Evolutionary conservation across 1,284 basidiomycete species (phyloP).

Genomic region (Boletus calvinii): DNA sequence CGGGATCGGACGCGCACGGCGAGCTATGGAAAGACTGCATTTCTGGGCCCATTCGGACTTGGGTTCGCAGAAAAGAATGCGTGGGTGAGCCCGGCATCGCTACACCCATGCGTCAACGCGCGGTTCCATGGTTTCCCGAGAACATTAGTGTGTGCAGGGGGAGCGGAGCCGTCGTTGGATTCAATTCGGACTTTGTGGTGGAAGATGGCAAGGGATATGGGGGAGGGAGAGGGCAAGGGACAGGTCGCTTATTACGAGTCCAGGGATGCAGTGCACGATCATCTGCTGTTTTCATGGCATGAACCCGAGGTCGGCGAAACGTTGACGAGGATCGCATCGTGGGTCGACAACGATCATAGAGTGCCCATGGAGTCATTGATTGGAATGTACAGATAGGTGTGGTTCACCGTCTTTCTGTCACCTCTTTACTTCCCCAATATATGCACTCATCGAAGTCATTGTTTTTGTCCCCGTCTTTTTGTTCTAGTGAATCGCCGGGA

Average conservation of each 20-base stretch:
- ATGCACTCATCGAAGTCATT: background rate
- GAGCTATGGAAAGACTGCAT: conserved; percentile 21
- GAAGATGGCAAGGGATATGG: conserved; percentile 44
- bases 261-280: conserved; percentile 54
- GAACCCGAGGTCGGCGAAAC: conserved; percentile 56
- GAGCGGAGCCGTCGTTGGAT: conserved; percentile 36
- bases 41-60: conserved; percentile 21
- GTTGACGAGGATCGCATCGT: conserved; percentile 45
- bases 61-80: conserved; percentile 23
- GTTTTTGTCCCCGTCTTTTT: background rate
- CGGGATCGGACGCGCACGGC: background rate
- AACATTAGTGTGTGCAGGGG: conserved; percentile 37
- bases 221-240: conserved; percentile 40
- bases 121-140: conserved; percentile 37
- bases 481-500: background rate
- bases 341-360: conserved; percentile 31
- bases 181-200: conserved; percentile 33
- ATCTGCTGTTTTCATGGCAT: conserved; percentile 46
- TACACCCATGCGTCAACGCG: conserved; percentile 13
- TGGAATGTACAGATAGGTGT: background rate
- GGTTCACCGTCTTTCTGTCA: background rate
- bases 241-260: conserved; percentile 49
- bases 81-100: conserved; percentile 27
- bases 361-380: background rate
- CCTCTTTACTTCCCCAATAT: background rate